These are phyloP conservation scores for Anaeromyces robustus DNA, from an alignment of 192 early-diverging fungal genomes.

Conservation along the genomic window DNA sequence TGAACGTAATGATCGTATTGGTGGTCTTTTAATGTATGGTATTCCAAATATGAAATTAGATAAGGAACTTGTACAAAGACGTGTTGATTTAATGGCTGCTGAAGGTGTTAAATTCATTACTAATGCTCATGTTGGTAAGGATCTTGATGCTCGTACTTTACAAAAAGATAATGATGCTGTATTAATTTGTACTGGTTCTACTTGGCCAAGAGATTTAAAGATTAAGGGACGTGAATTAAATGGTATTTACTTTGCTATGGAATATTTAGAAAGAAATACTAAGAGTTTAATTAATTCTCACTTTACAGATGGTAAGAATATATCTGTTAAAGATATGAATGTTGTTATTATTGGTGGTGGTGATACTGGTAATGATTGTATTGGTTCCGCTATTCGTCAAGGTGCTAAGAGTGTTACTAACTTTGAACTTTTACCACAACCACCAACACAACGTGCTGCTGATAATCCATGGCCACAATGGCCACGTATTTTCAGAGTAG, in stretches of 20 bases:
- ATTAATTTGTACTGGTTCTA: conserved; percentile 84
- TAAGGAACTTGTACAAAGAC: conserved; percentile 84
- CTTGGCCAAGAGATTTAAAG: conserved; percentile 89
- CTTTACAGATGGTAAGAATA: conserved; percentile 51
- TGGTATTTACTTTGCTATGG: conserved; percentile 98
- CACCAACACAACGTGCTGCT: conserved; percentile 57
- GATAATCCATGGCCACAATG: conserved; percentile 95
- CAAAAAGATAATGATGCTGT: conserved; percentile 59
- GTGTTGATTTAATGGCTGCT: conserved; percentile 81
- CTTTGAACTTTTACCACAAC: conserved; percentile 94
- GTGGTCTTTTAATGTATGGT: conserved; percentile 94
- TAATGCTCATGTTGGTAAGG: conserved; percentile 76
- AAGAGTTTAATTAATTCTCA: conserved; percentile 71
- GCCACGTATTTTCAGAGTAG: conserved; percentile 86
- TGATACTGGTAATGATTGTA: conserved; percentile 94
- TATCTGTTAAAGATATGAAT: conserved; percentile 78
- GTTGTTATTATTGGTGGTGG: conserved; percentile 98
- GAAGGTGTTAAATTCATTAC: conserved; percentile 86
- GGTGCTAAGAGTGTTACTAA: conserved; percentile 77
- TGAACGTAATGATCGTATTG: conserved; percentile 90
- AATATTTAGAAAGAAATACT: conserved; percentile 82
- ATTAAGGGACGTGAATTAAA: conserved; percentile 74
- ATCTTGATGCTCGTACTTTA: conserved; percentile 52
- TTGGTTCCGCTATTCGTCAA: conserved; percentile 83
- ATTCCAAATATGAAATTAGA: conserved; percentile 99